Evolutionary conservation across 768 basidiomycete genomes (phyloP).

Genomic region (Mycena alexandri): DNA sequence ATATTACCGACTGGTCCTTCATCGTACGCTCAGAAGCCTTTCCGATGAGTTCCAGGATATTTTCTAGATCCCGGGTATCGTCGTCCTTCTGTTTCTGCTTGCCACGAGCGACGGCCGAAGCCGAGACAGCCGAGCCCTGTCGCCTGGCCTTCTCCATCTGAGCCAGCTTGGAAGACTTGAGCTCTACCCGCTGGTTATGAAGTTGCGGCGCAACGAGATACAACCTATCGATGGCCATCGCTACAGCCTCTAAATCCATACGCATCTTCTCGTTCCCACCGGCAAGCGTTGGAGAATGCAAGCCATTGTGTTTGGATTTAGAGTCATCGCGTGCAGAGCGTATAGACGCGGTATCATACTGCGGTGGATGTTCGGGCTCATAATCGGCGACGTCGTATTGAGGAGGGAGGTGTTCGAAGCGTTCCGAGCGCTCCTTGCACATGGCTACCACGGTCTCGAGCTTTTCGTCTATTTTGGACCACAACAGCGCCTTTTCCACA

Average conservation of each 20-base stretch:
- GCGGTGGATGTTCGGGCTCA: conserved; percentile 61
- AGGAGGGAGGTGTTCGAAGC: conserved; percentile 58
- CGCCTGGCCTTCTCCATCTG: conserved; percentile 80
- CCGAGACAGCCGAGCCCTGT: conserved; percentile 45
- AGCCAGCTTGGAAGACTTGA: conserved; percentile 76
- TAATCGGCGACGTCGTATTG: conserved; percentile 58
- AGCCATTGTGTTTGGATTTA: conserved; percentile 46
- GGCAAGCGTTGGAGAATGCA: conserved; percentile 43
- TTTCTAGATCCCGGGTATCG: conserved; percentile 70
- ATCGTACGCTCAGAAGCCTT: conserved; percentile 78
- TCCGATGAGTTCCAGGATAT: conserved; percentile 77
- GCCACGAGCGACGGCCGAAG: conserved; percentile 40
- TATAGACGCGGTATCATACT: conserved; percentile 61
- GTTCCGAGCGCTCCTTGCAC: conserved; percentile 71
- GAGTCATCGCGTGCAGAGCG: conserved; percentile 51
- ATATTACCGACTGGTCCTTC: conserved; percentile 75
- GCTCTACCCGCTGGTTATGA: conserved; percentile 93
- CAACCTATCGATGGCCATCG: conserved; percentile 90
- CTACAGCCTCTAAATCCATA: conserved; percentile 87
- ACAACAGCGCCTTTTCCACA: conserved; percentile 76
- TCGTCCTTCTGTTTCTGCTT: conserved; percentile 61
- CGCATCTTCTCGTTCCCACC: conserved; percentile 80
- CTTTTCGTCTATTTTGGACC: conserved; percentile 80
- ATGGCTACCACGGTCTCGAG: conserved; percentile 76
- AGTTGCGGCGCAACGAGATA: conserved; percentile 90